These are phyloP conservation scores for Phlebiopsis gigantea DNA, from an alignment of 768 basidiomycete genomes.

Conservation along the genomic window DNA sequence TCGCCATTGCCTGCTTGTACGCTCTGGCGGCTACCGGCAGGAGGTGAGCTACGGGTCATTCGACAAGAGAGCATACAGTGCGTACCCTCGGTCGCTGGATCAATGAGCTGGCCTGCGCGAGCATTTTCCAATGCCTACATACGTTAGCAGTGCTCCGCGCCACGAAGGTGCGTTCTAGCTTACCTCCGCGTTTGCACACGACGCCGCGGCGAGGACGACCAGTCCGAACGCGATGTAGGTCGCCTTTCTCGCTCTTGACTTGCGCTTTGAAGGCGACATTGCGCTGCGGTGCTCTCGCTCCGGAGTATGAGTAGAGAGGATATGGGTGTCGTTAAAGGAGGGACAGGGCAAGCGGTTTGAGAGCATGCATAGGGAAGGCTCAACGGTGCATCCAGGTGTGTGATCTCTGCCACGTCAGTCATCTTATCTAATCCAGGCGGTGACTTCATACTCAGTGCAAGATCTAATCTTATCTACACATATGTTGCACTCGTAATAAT, in stretches of 20 bases:
- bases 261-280: constrained; percentile 8
- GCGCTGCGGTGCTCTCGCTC: no score
- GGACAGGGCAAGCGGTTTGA: background rate
- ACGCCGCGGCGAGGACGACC: constrained; percentile 22
- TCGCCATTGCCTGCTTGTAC: constrained; percentile 69
- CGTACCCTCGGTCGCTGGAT: constrained; percentile 21
- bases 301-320: no score
- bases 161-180: background rate
- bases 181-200: constrained; percentile 15
- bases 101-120: constrained; percentile 12
- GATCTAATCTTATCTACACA: constrained; percentile 12
- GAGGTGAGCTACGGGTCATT: constrained; percentile 1
- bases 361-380: background rate
- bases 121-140: background rate
- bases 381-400: background rate
- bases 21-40: constrained; percentile 53
- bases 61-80: constrained; percentile 7
- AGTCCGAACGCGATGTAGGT: constrained; percentile 27
- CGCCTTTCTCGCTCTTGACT: constrained; percentile 19
- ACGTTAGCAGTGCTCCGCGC: background rate
- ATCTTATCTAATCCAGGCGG: background rate
- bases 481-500: no score
- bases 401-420: constrained; percentile 11
- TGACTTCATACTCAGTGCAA: background rate
- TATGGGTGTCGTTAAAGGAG: background rate